Evolutionary conservation across 2,329 filamentous ascomycete species (phyloP), one percentile per base, ranked within the genome.

Genomic region (Fusarium sp.): DNA sequence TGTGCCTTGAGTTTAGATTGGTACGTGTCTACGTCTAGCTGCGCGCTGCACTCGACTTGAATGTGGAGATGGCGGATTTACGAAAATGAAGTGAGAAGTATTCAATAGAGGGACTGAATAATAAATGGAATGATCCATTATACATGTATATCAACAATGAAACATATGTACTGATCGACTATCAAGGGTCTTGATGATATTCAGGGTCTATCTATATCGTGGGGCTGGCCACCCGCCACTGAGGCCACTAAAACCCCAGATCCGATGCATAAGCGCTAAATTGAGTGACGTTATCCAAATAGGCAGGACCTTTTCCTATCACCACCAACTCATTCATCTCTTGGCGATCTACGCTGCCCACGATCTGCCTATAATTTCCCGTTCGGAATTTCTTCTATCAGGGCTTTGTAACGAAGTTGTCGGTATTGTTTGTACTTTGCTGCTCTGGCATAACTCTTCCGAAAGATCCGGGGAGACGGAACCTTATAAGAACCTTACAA

Each of bases 221-320:
- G 26, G n/a, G 26, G 49, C 14, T n/a, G 14, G n/a, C 13, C 18
- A 39, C 31, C 45, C 39, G n/a, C 13, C 18, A 39, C 31, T 51
- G 45, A 40, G 22, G 45, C 45, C 44, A 58, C 18, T 26, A n/a
- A 24, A 49, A 49, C 17, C 59, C 38, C 31, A 31, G 28, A 31
- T 31, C 28, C 10, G 10, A n/a, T 20, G 18, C 26, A 44, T 64
- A 50, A 64, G 61, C 61, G 26, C 61, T 64, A 64, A 36, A 36
- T 34, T 10, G 31, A 42, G 18, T 26, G n/a, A 28, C 22, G 38
- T 15, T 22, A 9, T 24, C 11, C 43, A 22, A 36, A 24, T n/a
- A 8, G 33, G 34, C 24, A 39, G 50, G 20, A 57, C 22, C 15
- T 33, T 11, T 13, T 31, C 43, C 28, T 8, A 18, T 34, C 38